Evolutionary conservation across 2,329 filamentous ascomycete species (phyloP).

Genomic region (Pseudogymnoascus sp.): DNA sequence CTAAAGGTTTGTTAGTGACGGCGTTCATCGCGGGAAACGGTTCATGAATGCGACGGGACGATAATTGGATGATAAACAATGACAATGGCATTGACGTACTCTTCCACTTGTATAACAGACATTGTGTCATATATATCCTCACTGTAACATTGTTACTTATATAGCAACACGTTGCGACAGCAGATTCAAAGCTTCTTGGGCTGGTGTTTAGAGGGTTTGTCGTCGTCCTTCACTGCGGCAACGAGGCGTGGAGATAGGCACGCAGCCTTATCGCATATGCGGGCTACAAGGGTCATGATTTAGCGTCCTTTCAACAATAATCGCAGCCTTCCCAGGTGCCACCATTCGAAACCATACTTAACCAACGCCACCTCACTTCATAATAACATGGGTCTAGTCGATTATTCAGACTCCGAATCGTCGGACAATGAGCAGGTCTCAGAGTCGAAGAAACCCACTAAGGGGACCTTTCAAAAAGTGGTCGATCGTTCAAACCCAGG

Average conservation of each 20-base stretch:
- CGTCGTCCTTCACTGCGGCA: not conserved
- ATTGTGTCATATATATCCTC: constrained; percentile 17
- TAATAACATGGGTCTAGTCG: constrained; percentile 54
- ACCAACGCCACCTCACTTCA: not conserved
- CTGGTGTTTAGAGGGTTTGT: not conserved
- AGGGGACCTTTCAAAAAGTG: constrained; percentile 68
- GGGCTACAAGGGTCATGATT: not conserved
- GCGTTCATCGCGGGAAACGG: not conserved
- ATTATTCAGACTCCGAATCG: constrained; percentile 56
- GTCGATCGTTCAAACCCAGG: constrained; percentile 73
- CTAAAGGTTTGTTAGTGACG: constrained; percentile 34
- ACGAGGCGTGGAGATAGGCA: constrained; percentile 3
- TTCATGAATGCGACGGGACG: not conserved
- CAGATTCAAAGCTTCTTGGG: not conserved
- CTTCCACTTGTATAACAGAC: constrained; percentile 33
- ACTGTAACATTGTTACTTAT: constrained; percentile 5
- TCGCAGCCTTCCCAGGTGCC: not conserved
- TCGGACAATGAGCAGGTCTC: constrained; percentile 45
- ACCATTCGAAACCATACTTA: not conserved
- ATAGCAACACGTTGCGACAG: constrained; percentile 3
- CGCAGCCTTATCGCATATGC: constrained; percentile 7
- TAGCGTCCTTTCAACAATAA: not conserved
- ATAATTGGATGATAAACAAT: not conserved
- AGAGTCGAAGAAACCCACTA: constrained; percentile 22
- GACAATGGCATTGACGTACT: constrained; percentile 21